Base-by-base conservation (phyloP, 208 protist species). In the Hexamita inflata region DNA sequence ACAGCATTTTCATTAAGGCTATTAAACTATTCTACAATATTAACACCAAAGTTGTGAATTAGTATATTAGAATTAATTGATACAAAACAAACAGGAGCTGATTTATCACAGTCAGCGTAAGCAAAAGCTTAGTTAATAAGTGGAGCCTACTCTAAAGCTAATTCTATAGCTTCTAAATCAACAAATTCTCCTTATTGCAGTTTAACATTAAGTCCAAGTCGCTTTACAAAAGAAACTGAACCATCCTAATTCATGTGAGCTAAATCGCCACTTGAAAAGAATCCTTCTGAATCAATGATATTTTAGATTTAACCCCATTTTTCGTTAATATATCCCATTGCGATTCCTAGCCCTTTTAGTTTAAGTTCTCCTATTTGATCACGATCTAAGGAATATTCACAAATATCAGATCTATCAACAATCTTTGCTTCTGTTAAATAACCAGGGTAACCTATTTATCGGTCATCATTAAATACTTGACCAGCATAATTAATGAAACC, bases 371-470 rank as follows among this genome's bases (percentile, higher is more conserved):
- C 64, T 42, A 45, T 45, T 9, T 45, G 35, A 38, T 70, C 34
- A n/a, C n/a, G n/a, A 4, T 70, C 38, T 32, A 70, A 38, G 11
- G 40, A 24, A 45, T 45, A 45, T 38, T 70, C 64, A 32, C 38
- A 57, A 11, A 24, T n/a, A 38, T 70, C 64, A 15, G 11, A 49
- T n/a, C n/a, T 4, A 30, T 66, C 60, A 70, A 70, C 38, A n/a
- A 70, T n/a, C 35, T 70, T 70, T 29, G 64, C 64, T 70, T 70
- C 34, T n/a, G n/a, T n/a, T n/a, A n/a, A n/a, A n/a, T n/a, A n/a
- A n/a, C n/a, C n/a, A n/a, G n/a, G n/a, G n/a, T n/a, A n/a, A n/a
- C n/a, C n/a, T n/a, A n/a, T n/a, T n/a, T n/a, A n/a, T n/a, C n/a
- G n/a, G n/a, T n/a, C n/a, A n/a, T n/a, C n/a, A n/a, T n/a, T n/a